Evolutionary conservation across 2,329 filamentous ascomycete species (phyloP).

Genomic region (Colletotrichum sp.): DNA sequence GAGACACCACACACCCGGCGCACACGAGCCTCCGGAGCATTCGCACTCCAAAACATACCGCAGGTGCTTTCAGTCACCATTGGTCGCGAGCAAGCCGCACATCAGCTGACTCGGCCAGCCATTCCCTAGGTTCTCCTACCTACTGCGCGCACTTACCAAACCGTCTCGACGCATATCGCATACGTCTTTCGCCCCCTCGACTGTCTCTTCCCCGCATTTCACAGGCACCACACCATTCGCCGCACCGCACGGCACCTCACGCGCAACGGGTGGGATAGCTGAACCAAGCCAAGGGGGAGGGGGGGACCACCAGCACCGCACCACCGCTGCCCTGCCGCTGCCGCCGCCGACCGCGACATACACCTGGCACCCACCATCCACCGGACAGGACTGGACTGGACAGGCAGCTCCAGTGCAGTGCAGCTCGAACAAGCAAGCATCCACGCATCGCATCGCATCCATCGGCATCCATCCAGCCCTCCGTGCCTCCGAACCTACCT

Average conservation of each 20-base stretch:
- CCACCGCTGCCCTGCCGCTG: not conserved
- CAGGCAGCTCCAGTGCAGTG: not conserved
- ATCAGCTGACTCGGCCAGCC: conserved; percentile 13
- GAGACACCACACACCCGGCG: not conserved
- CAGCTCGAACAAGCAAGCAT: not conserved
- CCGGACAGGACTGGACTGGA: not conserved
- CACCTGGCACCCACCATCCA: not conserved
- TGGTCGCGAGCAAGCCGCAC: not conserved
- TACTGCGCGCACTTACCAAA: not conserved
- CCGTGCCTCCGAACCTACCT: not conserved
- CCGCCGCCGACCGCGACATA: not conserved
- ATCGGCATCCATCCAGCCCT: not conserved
- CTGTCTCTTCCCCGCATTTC: conserved; percentile 14
- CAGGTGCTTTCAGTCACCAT: not conserved
- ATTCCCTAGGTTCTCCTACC: not conserved
- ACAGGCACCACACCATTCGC: not conserved
- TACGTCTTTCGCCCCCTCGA: not conserved
- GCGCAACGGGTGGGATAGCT: not conserved
- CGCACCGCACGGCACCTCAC: not conserved
- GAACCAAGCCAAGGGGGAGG: not conserved
- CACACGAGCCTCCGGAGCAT: not conserved
- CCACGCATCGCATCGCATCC: not conserved
- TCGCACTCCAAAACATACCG: not conserved
- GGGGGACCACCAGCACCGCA: not conserved
- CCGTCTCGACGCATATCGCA: not conserved